Conservation (phyloP, 306 rosid species). For the Biancaea sappan region DNA sequence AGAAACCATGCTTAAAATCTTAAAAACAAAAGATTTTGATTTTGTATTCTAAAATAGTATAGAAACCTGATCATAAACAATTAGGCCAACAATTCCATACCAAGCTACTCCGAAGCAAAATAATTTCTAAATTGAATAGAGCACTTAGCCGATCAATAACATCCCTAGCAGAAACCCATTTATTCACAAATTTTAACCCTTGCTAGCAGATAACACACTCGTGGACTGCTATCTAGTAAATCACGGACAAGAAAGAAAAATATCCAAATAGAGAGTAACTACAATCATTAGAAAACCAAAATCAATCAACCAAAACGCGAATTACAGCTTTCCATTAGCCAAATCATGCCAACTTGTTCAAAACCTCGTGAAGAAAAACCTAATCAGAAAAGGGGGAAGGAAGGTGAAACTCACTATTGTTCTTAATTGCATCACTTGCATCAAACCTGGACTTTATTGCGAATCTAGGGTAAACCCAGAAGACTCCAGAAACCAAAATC, state of each 20-base stretch:
- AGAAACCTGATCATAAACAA: neutral
- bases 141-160: neutral
- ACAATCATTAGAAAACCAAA: slow-evolving; percentile 22
- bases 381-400: neutral
- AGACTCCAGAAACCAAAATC: slow-evolving; percentile 70
- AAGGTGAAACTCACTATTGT: slow-evolving; percentile 51
- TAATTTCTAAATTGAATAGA: neutral
- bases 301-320: slow-evolving; percentile 10
- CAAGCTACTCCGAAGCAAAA: neutral
- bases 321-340: neutral
- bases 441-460: slow-evolving; percentile 47
- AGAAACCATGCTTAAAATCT: neutral
- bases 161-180: neutral
- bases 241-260: neutral
- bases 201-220: neutral
- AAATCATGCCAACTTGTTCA: neutral
- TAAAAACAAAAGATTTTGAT: neutral
- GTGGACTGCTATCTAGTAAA: neutral
- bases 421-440: slow-evolving; percentile 62
- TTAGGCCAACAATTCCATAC: neutral
- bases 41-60: neutral
- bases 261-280: neutral
- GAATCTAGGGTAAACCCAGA: slow-evolving; percentile 73
- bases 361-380: neutral
- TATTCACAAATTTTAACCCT: neutral